Evolutionary conservation across 495 filamentous ascomycete species (phyloP).

Genomic region (Sporormia fimetaria): DNA sequence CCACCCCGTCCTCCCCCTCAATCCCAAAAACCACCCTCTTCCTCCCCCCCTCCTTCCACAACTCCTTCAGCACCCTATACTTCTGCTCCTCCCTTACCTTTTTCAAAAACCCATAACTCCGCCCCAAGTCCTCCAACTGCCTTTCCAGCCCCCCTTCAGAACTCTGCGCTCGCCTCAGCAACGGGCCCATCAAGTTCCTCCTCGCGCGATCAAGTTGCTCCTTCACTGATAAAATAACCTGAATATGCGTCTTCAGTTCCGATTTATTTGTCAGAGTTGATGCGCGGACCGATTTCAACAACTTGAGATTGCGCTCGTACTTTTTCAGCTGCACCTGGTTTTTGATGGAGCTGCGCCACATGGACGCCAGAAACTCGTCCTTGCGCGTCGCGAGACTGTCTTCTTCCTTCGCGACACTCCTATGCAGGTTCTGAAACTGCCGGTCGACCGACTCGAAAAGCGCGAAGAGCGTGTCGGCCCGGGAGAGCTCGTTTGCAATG

Average conservation of each 20-base stretch:
- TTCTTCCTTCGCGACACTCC: slow-evolving; percentile 72
- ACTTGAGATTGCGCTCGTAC: slow-evolving; percentile 72
- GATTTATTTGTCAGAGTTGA: slow-evolving; percentile 79
- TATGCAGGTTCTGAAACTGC: slow-evolving; percentile 76
- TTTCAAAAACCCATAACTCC: slow-evolving; percentile 63
- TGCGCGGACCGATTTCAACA: slow-evolving; percentile 60
- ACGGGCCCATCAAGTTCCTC: slow-evolving; percentile 65
- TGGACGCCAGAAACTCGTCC: slow-evolving; percentile 63
- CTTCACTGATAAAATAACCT: slow-evolving; percentile 65
- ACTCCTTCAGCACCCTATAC: slow-evolving; percentile 61
- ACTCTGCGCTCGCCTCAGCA: slow-evolving; percentile 57
- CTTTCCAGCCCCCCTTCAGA: slow-evolving; percentile 64
- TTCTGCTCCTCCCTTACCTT: slow-evolving; percentile 66
- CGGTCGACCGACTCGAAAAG: slow-evolving; percentile 81
- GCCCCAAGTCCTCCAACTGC: slow-evolving; percentile 70
- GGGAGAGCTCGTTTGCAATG: slow-evolving; percentile 68
- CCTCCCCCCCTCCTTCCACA: slow-evolving; percentile 19
- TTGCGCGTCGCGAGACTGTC: slow-evolving; percentile 68
- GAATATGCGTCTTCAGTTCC: slow-evolving; percentile 71
- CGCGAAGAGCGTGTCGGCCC: slow-evolving; percentile 62
- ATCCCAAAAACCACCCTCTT: slow-evolving; percentile 12
- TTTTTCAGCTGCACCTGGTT: slow-evolving; percentile 62
- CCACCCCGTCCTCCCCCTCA: slow-evolving; percentile 10
- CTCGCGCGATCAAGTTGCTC: slow-evolving; percentile 67
- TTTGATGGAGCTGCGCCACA: slow-evolving; percentile 77